These are phyloP conservation scores for Talaromyces piceae DNA, from an alignment of 2,329 filamentous ascomycete genomes.

Conservation along the genomic window DNA sequence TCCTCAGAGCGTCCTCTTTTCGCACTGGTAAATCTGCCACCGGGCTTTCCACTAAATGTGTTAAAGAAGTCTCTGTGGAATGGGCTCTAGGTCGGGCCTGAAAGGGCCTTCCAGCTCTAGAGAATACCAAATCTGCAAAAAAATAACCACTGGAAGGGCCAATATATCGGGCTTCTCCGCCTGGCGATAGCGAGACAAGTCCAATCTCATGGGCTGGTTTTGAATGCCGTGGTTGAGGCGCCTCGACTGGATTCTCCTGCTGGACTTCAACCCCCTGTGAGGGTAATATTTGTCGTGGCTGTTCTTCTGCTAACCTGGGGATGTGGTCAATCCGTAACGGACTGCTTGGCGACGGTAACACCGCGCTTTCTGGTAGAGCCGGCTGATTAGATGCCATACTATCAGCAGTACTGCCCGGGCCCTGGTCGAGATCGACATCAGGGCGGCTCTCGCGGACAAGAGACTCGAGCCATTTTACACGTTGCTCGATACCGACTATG, in stretches of 20 bases:
- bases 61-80: neutral
- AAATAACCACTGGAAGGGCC: conserved; percentile 52
- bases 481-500: conserved; percentile 32
- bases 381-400: neutral
- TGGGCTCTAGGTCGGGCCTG: neutral
- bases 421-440: conserved; percentile 33
- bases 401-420: conserved; percentile 8
- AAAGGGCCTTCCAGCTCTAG: conserved; percentile 22
- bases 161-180: conserved; percentile 44
- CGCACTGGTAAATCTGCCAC: conserved; percentile 19
- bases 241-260: neutral
- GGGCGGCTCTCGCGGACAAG: conserved; percentile 38
- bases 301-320: neutral
- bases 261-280: neutral
- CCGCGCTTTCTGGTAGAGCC: neutral
- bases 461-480: conserved; percentile 42
- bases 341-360: neutral
- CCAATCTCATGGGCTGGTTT: conserved; percentile 46
- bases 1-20: conserved; percentile 33
- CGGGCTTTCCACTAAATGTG: neutral
- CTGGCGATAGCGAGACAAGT: conserved; percentile 43
- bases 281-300: neutral
- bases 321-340: neutral
- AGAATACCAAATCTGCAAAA: conserved; percentile 44
- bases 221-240: conserved; percentile 12